Base-by-base conservation (phyloP, 2,329 filamentous ascomycete genomes). In the Cladophialophora psammophila region DNA sequence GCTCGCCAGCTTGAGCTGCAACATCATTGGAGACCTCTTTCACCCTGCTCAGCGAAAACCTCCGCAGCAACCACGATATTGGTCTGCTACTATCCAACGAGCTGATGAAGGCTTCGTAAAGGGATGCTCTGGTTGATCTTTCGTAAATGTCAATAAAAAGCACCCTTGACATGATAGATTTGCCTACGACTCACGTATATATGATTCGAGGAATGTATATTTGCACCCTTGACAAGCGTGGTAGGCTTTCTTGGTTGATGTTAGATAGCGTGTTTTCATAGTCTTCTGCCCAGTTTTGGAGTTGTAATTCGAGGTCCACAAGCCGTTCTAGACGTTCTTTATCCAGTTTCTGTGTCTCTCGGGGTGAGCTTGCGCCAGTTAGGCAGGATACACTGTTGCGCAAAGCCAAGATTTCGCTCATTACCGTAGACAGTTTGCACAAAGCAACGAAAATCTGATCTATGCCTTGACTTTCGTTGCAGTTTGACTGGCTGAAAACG, bases 41-140 rank as follows among this genome's bases (percentile, higher is more conserved):
- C 31, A 56, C 13, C 26, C 31, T 38, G 34, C n/a, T 56, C 53
- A 38, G n/a, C 26, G 53, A 26, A 31, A 15, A 38, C 35, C 12
- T 35, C 12, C 15, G 53, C 15, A 56, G 20, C 1, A 56, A 31
- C 53, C 53, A 26, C 53, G 53, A 56, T 8, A 56, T 56, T 20
- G 48, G 48, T 53, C 48, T 53, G 53, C 31, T 38, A 12, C 4
- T 38, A 38, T 56, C 12, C 53, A 31, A 56, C 10, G 31, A 56
- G 53, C 34, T 10, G 53, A 56, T 34, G 5, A 56, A 38, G 31
- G 10, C n/a, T 38, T 56, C 53, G 53, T 56, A 56, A n/a, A 56
- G 53, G 13, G 53, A 34, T 26, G 53, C 53, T 56, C 12, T 56
- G 53, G 53, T 56, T 10, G 53, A 56, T n/a, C 53, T 56, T 32